Evolutionary conservation across 352 stramenopile species (phyloP), one percentile per base, ranked within the genome.

Genomic region (Bremia lactucae): DNA sequence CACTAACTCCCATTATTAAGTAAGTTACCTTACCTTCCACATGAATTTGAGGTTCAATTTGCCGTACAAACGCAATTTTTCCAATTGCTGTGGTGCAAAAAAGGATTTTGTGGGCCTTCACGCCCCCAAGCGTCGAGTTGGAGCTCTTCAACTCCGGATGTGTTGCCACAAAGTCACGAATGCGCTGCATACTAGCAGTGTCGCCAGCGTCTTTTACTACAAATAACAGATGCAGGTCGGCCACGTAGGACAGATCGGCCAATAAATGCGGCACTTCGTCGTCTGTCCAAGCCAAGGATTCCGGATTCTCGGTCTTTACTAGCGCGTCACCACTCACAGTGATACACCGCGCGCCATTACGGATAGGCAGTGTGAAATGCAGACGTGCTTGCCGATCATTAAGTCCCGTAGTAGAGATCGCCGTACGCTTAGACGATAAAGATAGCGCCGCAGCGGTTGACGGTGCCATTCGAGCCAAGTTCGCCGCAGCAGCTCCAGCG

Each of bases 51-150:
- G 80, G 80, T 55, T 92, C 80, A 42, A 92, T 67, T 59, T 92
- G 80, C n/a, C 80, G 77, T 48, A 92, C 77, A 36, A 92, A 87
- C 13, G 80, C 80, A 45, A 89, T 72, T 23, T 88, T 85, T 44
- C 80, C 80, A 38, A 87, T 59, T 18, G 45, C 48, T 8, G 77
- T 87, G 24, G 78, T 79, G 61, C 77, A 89, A 36, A 87, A 92
- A 35, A 92, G 64, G n/a, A 92, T 57, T 36, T 77, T 80, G 63
- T 92, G 77, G 8, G 59, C 23, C 42, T 72, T 62, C 19, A 92
- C 29, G 3, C 56, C 52, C n/a, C 44, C 47, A 15, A 11, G n/a
- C 4, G 31, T 19, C 22, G 34, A 29, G n/a, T 53, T 47, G 23
- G 48, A 53, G 28, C 43, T 59, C 21, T 68, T 61, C 13, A 56